Conservation (phyloP, 2,329 filamentous ascomycete genomes). For the Trichophyton benhamiae region DNA sequence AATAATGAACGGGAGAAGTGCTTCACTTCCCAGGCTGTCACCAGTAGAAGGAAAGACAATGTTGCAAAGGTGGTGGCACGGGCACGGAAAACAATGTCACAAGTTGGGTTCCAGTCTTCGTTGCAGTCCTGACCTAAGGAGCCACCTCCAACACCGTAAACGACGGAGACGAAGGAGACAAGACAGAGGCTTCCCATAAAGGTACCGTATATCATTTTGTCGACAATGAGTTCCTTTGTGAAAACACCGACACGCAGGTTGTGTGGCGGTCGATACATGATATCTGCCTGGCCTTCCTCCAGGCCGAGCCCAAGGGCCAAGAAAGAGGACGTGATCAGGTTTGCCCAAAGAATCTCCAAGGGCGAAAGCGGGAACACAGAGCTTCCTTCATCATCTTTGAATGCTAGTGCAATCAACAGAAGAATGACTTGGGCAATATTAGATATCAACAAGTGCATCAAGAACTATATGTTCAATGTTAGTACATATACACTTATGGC, state of each 20-base stretch:
- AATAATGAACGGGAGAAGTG: conserved; percentile 64
- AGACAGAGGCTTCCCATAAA: conserved; percentile 38
- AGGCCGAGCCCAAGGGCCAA: conserved; percentile 77
- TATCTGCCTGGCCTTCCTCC: conserved; percentile 59
- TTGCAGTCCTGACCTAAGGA: conserved; percentile 47
- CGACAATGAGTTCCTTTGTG: conserved; percentile 29
- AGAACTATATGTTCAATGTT: conserved; percentile 44
- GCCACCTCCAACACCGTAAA: conserved; percentile 27
- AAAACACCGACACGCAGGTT: conserved; percentile 36
- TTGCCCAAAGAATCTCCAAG: conserved; percentile 82
- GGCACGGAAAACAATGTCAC: conserved; percentile 50
- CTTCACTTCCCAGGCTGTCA: conserved; percentile 68
- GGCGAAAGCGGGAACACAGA: conserved; percentile 79
- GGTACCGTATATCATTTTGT: conserved; percentile 32
- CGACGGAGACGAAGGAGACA: conserved; percentile 28
- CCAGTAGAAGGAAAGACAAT: conserved; percentile 61
- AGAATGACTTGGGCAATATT: conserved; percentile 78
- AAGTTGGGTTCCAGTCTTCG: conserved; percentile 35
- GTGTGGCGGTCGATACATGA: conserved; percentile 71
- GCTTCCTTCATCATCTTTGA: conserved; percentile 56
- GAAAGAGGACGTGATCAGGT: conserved; percentile 77
- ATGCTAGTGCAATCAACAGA: conserved; percentile 65
- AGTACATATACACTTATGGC: conserved; percentile 42
- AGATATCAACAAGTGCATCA: conserved; percentile 63
- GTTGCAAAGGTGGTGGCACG: conserved; percentile 62